Percentiles rank a stretch among this genome's conserved stretches.
Conservation (phyloP, 2,329 filamentous ascomycete genomes). For the Trichophyton verrucosum region DNA sequence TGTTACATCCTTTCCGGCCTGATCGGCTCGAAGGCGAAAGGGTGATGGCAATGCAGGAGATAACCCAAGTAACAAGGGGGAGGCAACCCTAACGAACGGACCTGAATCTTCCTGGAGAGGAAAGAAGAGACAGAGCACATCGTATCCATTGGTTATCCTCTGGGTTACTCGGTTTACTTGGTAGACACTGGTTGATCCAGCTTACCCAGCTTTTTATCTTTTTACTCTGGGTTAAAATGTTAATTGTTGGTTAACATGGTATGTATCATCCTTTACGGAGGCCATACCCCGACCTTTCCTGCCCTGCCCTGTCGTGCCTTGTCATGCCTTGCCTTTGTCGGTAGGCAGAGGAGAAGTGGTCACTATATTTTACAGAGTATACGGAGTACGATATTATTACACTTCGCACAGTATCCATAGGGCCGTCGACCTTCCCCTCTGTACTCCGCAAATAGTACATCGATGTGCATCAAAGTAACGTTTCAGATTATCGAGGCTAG, state of each 20-base stretch:
- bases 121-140: background rate
- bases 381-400: background rate
- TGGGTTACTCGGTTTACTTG: too few relatives aligned
- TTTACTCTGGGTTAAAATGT: background rate
- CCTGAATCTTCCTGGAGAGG: background rate
- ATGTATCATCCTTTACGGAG: background rate
- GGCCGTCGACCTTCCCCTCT: background rate
- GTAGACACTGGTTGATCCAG: too few relatives aligned
- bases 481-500: background rate
- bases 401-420: background rate
- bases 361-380: too few relatives aligned
- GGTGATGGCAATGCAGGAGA: background rate
- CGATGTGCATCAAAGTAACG: background rate
- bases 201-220: background rate
- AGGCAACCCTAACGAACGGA: background rate
- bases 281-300: background rate
- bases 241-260: background rate
- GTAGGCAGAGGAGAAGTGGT: too few relatives aligned
- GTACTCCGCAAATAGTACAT: background rate
- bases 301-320: background rate
- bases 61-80: background rate
- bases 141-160: too few relatives aligned
- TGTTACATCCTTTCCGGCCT: background rate
- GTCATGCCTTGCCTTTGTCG: too few relatives aligned
- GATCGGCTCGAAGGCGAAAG: background rate